phyloP scores from a whole-genome alignment of 257 asterid species.

The Leptodermis oblonga region DNA sequence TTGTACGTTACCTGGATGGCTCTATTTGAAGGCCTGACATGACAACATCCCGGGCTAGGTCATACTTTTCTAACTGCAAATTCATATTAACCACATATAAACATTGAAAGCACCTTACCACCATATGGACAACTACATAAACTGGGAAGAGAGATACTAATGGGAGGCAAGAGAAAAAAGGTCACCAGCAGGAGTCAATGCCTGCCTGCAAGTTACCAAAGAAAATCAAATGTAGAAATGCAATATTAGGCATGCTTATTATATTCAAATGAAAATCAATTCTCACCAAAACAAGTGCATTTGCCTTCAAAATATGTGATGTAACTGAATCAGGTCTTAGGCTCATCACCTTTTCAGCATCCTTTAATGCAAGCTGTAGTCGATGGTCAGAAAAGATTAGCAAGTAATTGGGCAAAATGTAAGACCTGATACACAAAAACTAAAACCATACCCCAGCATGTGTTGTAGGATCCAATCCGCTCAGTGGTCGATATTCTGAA shows the following conservation, averaged over 20 bases:
- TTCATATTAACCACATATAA: slow-evolving; percentile 16
- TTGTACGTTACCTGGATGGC: slow-evolving; percentile 51
- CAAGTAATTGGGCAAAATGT: slow-evolving; percentile 9
- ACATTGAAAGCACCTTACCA: slow-evolving; percentile 1
- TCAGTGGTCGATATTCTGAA: slow-evolving; percentile 76
- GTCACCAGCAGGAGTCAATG: not conserved
- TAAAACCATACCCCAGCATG: slow-evolving; percentile 71
- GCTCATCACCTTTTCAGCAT: slow-evolving; percentile 79
- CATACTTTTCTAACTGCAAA: slow-evolving; percentile 85
- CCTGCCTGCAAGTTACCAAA: not conserved
- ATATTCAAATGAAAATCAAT: not conserved
- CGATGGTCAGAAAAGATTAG: slow-evolving; percentile 9
- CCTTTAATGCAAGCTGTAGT: slow-evolving; percentile 83
- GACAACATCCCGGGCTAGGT: slow-evolving; percentile 64
- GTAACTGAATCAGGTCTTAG: slow-evolving; percentile 35
- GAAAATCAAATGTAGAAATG: not conserved
- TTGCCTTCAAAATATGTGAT: slow-evolving; percentile 74
- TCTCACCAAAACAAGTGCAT: slow-evolving; percentile 88
- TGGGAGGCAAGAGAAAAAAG: not conserved
- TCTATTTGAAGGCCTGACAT: slow-evolving; percentile 68
- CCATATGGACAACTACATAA: not conserved
- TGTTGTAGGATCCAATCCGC: slow-evolving; percentile 88
- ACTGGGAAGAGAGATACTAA: not conserved
- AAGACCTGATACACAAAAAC: not conserved
- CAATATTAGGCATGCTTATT: not conserved